Evolutionary conservation across 2,329 filamentous ascomycete species (phyloP).

Genomic region (Dothistroma pini): DNA sequence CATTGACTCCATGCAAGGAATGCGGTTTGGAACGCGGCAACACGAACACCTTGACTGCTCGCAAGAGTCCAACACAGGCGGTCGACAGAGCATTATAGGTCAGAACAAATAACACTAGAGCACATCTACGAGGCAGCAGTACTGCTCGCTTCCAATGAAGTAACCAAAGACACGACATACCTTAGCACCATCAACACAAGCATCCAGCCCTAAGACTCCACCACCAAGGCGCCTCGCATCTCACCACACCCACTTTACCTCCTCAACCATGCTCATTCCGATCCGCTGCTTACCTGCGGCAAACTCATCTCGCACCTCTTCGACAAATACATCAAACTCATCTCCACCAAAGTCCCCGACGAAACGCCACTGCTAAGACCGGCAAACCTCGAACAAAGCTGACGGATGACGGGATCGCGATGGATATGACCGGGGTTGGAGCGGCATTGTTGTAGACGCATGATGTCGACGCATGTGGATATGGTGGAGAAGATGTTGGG

Average conservation of each 20-base stretch:
- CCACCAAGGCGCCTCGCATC: neutral
- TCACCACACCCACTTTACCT: neutral
- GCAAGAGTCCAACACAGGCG: neutral
- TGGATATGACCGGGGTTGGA: constrained; percentile 92
- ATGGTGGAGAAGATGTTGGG: constrained; percentile 97
- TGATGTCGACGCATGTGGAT: constrained; percentile 99
- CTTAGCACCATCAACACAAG: neutral
- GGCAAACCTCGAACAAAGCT: neutral
- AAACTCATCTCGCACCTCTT: constrained; percentile 98
- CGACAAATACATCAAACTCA: constrained; percentile 88
- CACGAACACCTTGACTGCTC: neutral
- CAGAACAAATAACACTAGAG: neutral
- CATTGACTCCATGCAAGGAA: neutral
- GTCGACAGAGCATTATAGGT: neutral
- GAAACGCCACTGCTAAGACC: constrained; percentile 55
- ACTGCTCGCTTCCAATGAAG: no score
- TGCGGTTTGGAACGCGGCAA: neutral
- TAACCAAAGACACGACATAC: no score
- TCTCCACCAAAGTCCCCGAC: constrained; percentile 72
- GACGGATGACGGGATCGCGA: constrained; percentile 68
- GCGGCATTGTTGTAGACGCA: constrained; percentile 96
- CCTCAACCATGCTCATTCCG: constrained; percentile 85
- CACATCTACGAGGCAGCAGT: neutral
- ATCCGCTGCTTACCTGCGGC: constrained; percentile 98
- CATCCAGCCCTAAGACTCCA: neutral